Evolutionary conservation across 768 basidiomycete genomes (phyloP), one percentile per base, ranked within the genome.

Genomic region (Pleurotus cornucopiae): DNA sequence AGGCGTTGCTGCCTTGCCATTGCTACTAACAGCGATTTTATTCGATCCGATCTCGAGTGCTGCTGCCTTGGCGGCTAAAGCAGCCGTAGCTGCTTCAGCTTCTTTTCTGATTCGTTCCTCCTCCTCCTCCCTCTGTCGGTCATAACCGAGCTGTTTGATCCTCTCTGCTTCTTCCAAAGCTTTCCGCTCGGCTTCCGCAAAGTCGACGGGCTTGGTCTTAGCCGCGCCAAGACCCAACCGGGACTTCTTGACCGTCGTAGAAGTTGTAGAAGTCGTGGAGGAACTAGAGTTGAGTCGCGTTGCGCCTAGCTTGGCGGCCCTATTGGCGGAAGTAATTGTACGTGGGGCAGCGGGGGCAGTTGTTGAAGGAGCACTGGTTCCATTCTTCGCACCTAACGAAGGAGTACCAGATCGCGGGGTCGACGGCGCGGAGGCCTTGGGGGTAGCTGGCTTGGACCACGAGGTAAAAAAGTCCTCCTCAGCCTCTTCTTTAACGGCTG

Each of bases 381-480:
- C 64, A 46, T 68, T 62, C 6, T 69, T 65, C 14, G 82, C 77
- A 9, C 86, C 86, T 41, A 88, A 70, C 13, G 89, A 86, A 2
- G 85, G 83, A 1, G 80, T 73, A 1, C 78, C 63, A 18, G 76
- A 69, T 37, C 80, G 71, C 3, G 81, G 74, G 2, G 84, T 74
- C 80, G 70, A 48, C 9, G 85, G 71, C 3, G 77, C 64, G 12
- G 82, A 77, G 1, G 81, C 60, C 66, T 80, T 84, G 4, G 82
- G 79, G 5, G 81, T 80, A 34, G 77, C 72, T 1, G 91, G 88
- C 68, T 96, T 96, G 60, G 95, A 94, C 95, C 96, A 98, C 23
- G 91, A 89, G 46, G 91, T 86, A 73, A 98, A 99, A 72, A 99
- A 99, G 67, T 98, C 95, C 6, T 97, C 95, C 52, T 93, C 93